Conservation (phyloP, 2,329 filamentous ascomycete genomes). For the Exophiala sideris region DNA sequence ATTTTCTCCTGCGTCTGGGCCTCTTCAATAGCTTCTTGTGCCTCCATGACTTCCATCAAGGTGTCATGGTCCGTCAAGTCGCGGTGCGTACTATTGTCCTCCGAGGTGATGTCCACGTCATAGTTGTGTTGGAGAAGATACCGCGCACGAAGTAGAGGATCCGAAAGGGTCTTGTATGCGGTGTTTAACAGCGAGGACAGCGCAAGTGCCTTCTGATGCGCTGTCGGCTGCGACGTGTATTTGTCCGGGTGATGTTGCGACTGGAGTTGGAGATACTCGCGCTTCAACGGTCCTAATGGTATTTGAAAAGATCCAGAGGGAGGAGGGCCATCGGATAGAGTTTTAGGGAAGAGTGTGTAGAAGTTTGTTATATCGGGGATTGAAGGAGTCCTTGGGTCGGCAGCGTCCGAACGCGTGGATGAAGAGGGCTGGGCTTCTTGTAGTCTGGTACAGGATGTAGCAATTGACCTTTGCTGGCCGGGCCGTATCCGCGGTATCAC, state of each 20-base stretch:
- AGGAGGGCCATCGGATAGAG: constrained; percentile 73
- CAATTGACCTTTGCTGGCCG: no score
- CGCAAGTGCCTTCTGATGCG: constrained; percentile 65
- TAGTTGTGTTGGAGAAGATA: constrained; percentile 68
- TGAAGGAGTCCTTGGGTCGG: not conserved
- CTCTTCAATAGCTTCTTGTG: constrained; percentile 70
- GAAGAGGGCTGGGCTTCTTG: not conserved
- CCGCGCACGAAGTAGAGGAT: constrained; percentile 79
- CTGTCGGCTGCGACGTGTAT: constrained; percentile 43
- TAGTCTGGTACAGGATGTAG: not conserved
- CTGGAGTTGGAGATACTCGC: constrained; percentile 85
- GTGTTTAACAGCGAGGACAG: constrained; percentile 83
- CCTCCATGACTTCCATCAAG: constrained; percentile 82
- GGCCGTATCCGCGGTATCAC: no score
- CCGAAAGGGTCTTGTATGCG: constrained; percentile 79
- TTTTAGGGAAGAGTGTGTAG: constrained; percentile 84
- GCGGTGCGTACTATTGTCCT: constrained; percentile 68
- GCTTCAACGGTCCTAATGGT: constrained; percentile 65
- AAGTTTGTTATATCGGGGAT: constrained; percentile 50
- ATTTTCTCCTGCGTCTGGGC: constrained; percentile 54
- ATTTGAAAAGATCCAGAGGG: constrained; percentile 73
- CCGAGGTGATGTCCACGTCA: constrained; percentile 68
- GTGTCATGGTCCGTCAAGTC: constrained; percentile 64
- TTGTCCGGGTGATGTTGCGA: constrained; percentile 47
- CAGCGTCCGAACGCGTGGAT: not conserved